Base-by-base conservation (phyloP, 208 protist genomes). In the Trypanosoma platydactyli region DNA sequence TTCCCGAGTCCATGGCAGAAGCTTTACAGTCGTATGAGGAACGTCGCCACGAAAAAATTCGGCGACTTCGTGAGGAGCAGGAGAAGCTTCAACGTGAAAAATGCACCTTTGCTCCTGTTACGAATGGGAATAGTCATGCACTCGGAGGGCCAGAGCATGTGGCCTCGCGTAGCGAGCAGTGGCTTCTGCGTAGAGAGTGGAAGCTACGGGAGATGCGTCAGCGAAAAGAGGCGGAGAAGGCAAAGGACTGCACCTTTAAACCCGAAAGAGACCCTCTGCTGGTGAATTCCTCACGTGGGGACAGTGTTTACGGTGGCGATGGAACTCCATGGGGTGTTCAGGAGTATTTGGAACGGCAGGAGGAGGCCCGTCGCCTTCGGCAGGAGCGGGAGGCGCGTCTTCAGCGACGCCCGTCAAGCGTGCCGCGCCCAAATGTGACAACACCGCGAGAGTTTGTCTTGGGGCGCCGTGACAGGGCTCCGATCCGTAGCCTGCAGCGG, bases 81-180 rank as follows among this genome's bases (percentile, higher is more conserved):
- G 74, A 68, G 27, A 29, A 48, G 54, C 70, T 71, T 18, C 69
- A 86, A 67, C 40, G 58, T 45, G 63, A 60, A 38, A 76, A 85
- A 48, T 91, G 83, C 67, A 91, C 85, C 3, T 94, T 85, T 71
- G 42, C 41, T 18, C 80, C 80, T 18, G 49, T 59, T 20, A 81
- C 62, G 40, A 76, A 51, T 71, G 76, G 12, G 46, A 45, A 40
- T 41, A 65, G 52, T 49, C 64, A 40, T 13, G 54, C 13, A 0
- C 5, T 51, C 40, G 41, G 51, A n/a, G 44, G 48, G 27, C 16
- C 54, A 42, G 59, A 42, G 30, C 54, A 63, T 41, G 79, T 92
- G 50, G 70, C 63, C 24, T 62, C 55, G 65, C 71, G 85, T 15
- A 81, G 41, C 29, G 60, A 73, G 25, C 55, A 64, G 41, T 86